phyloP scores from a whole-genome alignment of 176 grass and related monocot species.

The Microstegium vimineum region DNA sequence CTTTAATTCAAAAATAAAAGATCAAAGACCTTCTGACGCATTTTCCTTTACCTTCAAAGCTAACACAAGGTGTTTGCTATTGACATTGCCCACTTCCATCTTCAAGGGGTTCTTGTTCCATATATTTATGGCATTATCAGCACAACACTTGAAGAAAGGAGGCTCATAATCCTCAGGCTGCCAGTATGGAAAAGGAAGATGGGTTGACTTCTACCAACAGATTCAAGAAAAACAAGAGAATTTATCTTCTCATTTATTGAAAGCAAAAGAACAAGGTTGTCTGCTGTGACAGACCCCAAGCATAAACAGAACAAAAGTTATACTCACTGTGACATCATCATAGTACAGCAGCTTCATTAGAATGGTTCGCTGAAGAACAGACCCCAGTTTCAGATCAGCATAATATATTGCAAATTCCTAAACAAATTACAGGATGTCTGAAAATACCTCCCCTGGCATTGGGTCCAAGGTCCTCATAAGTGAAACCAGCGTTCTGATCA shows the following conservation, averaged over 20 bases:
- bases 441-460: slow-evolving; percentile 87
- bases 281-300: neutral
- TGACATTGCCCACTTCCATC: slow-evolving; percentile 95
- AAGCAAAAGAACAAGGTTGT: neutral
- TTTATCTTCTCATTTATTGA: neutral
- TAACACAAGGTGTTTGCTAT: slow-evolving; percentile 94
- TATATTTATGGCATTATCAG: slow-evolving; percentile 67
- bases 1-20: slow-evolving; percentile 10
- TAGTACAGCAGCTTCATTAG: slow-evolving; percentile 97
- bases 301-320: slow-evolving; percentile 24
- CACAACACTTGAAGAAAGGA: slow-evolving; percentile 89
- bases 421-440: slow-evolving; percentile 7
- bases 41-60: slow-evolving; percentile 71
- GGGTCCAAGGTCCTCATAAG: slow-evolving; percentile 98
- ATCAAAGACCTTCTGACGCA: neutral
- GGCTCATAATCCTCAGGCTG: slow-evolving; percentile 98
- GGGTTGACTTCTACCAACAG: slow-evolving; percentile 21
- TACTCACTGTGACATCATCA: slow-evolving; percentile 78
- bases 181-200: neutral
- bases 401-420: slow-evolving; percentile 19
- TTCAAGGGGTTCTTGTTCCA: slow-evolving; percentile 95
- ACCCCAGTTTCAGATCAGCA: slow-evolving; percentile 13
- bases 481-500: slow-evolving; percentile 91
- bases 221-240: slow-evolving; percentile 8
- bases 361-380: slow-evolving; percentile 80